Base-by-base conservation (phyloP, 164 flowering plant species). In the Vitis rotundifolia region DNA sequence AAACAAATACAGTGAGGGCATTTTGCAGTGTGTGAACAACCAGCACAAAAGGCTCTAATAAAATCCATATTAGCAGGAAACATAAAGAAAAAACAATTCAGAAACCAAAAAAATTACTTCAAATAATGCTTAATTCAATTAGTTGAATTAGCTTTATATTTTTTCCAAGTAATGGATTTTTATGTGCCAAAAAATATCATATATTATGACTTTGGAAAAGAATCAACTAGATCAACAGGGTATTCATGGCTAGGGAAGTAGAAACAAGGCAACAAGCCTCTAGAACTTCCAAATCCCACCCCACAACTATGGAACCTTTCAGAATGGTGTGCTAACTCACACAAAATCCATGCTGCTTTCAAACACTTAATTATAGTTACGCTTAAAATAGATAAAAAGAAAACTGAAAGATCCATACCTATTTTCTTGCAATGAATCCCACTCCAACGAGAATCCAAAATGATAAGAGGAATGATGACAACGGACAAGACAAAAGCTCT, bases 321-420 rank as follows among this genome's bases (percentile, higher is more conserved):
- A 62, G 65, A 62, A 16, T 53, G 56, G n/a, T 0, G 31, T 16
- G 65, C 26, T 13, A 37, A 44, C 9, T 62, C 28, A 44, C 26
- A 62, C 19, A 47, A 48, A 13, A 62, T 49, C 47, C n/a, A 47
- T 18, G 31, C 67, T 64, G 37, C 15, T 64, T 64, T 50, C 54
- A 49, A 8, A 49, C 67, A 48, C 55, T 49, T 62, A 14, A 64
- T 49, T 31, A 50, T 10, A 15, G 51, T 48, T 10, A 64, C 22
- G 28, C 52, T 31, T 44, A 6, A 3, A 61, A n/a, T 61, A 61
- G 31, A 49, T n/a, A 5, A n/a, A 2, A 49, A 49, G 31, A 29
- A 49, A 9, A 64, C 22, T 10, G 16, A 49, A 19, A 61, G 8
- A 61, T 64, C 26, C 67, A 50, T 64, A 64, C 67, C 67, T 64